Percentiles rank a stretch among this genome's conserved stretches.
phyloP scores from a whole-genome alignment of 2,329 filamentous ascomycete species.

The Clathrospora elynae region DNA sequence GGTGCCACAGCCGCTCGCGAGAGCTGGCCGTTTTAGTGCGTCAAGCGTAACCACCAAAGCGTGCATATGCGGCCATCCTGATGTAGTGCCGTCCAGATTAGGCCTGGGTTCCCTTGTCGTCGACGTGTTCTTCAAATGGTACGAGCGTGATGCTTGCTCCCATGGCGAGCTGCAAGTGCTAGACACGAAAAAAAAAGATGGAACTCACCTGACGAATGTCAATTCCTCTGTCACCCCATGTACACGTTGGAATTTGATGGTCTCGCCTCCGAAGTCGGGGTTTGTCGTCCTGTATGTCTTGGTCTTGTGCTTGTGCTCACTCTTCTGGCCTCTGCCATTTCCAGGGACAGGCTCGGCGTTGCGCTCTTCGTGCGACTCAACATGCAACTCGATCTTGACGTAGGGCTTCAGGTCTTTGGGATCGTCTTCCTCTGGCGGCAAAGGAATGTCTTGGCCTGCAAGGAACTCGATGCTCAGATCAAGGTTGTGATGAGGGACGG shows the following conservation, averaged over 20 bases:
- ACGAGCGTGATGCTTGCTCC: slow-evolving; percentile 1
- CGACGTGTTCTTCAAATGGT: neutral
- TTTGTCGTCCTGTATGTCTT: slow-evolving; percentile 51
- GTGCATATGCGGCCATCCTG: slow-evolving; percentile 1
- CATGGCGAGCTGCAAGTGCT: slow-evolving; percentile 8
- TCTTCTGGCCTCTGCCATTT: slow-evolving; percentile 59
- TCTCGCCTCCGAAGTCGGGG: slow-evolving; percentile 53
- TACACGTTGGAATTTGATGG: slow-evolving; percentile 52
- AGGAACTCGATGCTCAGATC: slow-evolving; percentile 74
- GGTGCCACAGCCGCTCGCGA: slow-evolving; percentile 4
- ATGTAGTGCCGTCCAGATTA: neutral
- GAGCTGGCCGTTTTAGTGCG: neutral
- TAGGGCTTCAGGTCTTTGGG: slow-evolving; percentile 70
- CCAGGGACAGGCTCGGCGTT: slow-evolving; percentile 51
- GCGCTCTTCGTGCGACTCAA: slow-evolving; percentile 67
- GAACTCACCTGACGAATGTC: slow-evolving; percentile 55
- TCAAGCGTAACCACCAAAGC: neutral
- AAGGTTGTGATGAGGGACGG: slow-evolving; percentile 60
- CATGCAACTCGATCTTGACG: slow-evolving; percentile 79
- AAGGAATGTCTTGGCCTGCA: slow-evolving; percentile 75
- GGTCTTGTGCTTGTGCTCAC: slow-evolving; percentile 55
- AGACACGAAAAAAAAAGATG: slow-evolving; percentile 9
- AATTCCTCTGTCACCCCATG: slow-evolving; percentile 53
- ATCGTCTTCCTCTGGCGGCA: slow-evolving; percentile 62
- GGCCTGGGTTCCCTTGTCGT: neutral